Conservation (phyloP, 495 filamentous ascomycete genomes). For the Melanomma pulvis-pyrius region DNA sequence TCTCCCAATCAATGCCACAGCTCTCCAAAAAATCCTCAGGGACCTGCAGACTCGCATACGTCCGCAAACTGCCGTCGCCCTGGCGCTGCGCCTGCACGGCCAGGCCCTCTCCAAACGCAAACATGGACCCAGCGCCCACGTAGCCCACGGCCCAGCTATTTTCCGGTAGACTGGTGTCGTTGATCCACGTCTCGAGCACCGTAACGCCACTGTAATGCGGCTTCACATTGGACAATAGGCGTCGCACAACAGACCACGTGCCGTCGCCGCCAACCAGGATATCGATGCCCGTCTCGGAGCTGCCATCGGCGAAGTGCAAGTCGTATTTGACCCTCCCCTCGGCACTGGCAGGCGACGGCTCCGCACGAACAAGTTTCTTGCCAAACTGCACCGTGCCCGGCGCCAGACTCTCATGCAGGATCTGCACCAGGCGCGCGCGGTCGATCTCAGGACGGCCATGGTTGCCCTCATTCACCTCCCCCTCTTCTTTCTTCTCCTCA, state of each 20-base stretch:
- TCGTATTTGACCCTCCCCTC: slow-evolving; percentile 8
- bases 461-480: background rate
- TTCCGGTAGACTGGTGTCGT: slow-evolving; percentile 26
- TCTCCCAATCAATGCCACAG: slow-evolving; percentile 17
- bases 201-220: slow-evolving; percentile 36
- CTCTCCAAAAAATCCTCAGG: slow-evolving; percentile 41
- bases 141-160: slow-evolving; percentile 15
- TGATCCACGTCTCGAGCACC: slow-evolving; percentile 30
- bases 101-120: slow-evolving; percentile 39
- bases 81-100: slow-evolving; percentile 46
- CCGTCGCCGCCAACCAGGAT: slow-evolving; percentile 39
- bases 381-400: background rate
- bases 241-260: slow-evolving; percentile 35
- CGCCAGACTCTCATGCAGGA: slow-evolving; percentile 4
- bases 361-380: slow-evolving; percentile 8
- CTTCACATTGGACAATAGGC: slow-evolving; percentile 21
- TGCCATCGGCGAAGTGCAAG: slow-evolving; percentile 21
- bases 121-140: slow-evolving; percentile 25
- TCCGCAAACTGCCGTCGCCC: slow-evolving; percentile 48
- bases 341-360: background rate
- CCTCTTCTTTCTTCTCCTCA: slow-evolving; percentile 14
- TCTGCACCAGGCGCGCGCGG: slow-evolving; percentile 1
- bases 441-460: slow-evolving; percentile 22
- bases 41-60: slow-evolving; percentile 46
- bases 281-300: slow-evolving; percentile 20